Conservation (phyloP, 2,329 filamentous ascomycete species). For the Colletotrichum melonis region DNA sequence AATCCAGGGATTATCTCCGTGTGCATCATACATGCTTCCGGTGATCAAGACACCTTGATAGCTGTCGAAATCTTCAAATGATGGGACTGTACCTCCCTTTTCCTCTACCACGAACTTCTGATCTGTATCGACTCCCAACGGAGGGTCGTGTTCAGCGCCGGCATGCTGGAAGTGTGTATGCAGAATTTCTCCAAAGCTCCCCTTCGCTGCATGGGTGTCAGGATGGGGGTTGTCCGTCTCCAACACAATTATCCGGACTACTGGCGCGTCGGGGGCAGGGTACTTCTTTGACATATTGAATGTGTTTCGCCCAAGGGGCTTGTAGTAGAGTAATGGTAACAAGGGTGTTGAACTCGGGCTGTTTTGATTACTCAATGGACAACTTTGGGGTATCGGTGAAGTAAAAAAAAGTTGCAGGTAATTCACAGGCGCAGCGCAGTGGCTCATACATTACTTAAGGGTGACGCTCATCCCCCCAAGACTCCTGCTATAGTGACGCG, state of each 20-base stretch:
- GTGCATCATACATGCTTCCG: constrained; percentile 77
- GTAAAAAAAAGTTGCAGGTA: not conserved
- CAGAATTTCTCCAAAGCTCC: constrained; percentile 65
- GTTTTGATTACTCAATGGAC: not conserved
- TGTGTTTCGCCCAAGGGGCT: not conserved
- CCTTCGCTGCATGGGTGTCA: constrained; percentile 59
- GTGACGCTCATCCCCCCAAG: too few species aligned
- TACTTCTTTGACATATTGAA: constrained; percentile 14
- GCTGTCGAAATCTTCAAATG: constrained; percentile 63
- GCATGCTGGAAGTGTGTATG: constrained; percentile 62
- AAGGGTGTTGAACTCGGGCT: not conserved
- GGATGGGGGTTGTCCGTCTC: constrained; percentile 69
- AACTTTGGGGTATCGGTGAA: not conserved
- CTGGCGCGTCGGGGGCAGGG: constrained; percentile 18
- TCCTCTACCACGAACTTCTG: constrained; percentile 66
- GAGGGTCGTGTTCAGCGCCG: constrained; percentile 63
- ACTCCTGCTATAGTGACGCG: constrained; percentile 8
- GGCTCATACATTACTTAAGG: constrained; percentile 10
- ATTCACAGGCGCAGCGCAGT: constrained; percentile 9
- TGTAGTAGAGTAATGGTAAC: not conserved
- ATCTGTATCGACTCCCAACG: constrained; percentile 64
- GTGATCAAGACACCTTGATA: constrained; percentile 82
- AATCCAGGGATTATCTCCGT: constrained; percentile 80
- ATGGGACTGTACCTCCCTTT: constrained; percentile 58
- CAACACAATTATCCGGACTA: constrained; percentile 60